Percentiles rank a stretch among this genome's conserved stretches.
phyloP scores from a whole-genome alignment of 2,329 filamentous ascomycete genomes.

The Verticillium isaacii region DNA sequence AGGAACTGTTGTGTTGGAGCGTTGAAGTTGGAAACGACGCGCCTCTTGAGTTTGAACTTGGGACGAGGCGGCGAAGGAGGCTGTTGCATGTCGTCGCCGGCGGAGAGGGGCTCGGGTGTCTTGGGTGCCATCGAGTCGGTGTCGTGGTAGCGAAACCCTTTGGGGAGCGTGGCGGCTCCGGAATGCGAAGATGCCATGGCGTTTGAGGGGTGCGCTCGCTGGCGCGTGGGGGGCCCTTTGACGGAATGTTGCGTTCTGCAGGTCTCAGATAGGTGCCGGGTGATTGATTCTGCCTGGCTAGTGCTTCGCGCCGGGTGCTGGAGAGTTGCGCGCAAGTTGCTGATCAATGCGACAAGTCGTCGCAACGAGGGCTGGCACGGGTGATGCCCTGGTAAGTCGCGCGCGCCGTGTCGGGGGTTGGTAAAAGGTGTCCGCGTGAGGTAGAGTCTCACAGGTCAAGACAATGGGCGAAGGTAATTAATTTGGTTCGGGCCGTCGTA shows the following conservation, averaged over 20 bases:
- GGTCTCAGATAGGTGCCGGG: neutral
- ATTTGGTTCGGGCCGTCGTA: neutral
- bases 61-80: constrained; percentile 47
- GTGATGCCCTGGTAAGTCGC: neutral
- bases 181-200: constrained; percentile 43
- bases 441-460: neutral
- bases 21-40: constrained; percentile 45
- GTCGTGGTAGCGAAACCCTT: constrained; percentile 31
- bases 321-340: neutral
- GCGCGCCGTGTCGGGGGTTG: neutral
- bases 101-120: constrained; percentile 47
- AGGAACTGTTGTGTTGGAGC: constrained; percentile 62
- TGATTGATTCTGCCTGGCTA: neutral
- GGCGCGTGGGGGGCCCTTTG: constrained; percentile 14
- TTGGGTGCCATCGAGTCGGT: constrained; percentile 32
- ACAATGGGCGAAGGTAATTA: neutral
- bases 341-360: neutral
- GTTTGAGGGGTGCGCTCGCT: constrained; percentile 4
- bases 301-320: neutral
- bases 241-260: constrained; percentile 2
- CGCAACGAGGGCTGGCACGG: neutral
- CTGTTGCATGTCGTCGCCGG: constrained; percentile 15
- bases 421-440: neutral
- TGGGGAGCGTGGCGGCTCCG: constrained; percentile 37
- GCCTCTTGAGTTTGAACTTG: constrained; percentile 51